Base-by-base conservation (phyloP, 1,284 basidiomycete species). In the Flammula alnicola region DNA sequence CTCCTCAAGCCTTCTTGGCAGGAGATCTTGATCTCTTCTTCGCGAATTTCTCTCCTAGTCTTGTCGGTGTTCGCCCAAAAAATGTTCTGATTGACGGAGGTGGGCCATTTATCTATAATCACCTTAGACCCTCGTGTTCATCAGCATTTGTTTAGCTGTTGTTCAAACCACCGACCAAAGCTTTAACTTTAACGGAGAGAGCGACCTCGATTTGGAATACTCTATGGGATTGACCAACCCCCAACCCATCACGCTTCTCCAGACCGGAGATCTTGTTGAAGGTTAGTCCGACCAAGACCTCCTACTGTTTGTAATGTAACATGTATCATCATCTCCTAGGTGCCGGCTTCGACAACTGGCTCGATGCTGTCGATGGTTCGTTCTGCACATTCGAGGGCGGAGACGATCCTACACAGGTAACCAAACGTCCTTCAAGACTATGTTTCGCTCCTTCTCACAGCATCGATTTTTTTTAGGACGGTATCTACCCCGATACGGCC, bases 341-440 rank as follows among this genome's bases (percentile, higher is more conserved):
- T 27, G 65, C 68, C 29, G 75, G 73, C 1, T 77, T 78, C 57
- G 75, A 77, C 60, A 75, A 76, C 48, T 65, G 67, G 58, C 60
- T 69, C 11, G 77, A 80, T 53, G 79, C 75, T 16, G 65, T 81
- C 4, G 79, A 81, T 51, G 70, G 61, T 4, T 68, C 72, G 1
- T 88, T 77, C 67, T 88, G 86, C 56, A 76, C 73, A 0, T 85
- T 78, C 46, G 75, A 82, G 49, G 83, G 83, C 3, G 83, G 83
- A 3, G 82, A 87, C 33, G 78, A 83, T 59, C 74, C 76, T 5
- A 62, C 33, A 4, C 55, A 78, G 47, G 55, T 57, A 16, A 16
- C n/a, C n/a, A 22, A 32, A 32, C 3, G 30, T 12, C 8, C 12
- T 16, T 11, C 4, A 3, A 14, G 36, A 1, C 19, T 2, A 11